A percentile compares a stretch with the other conserved stretches of the same genome.
Conservation (phyloP, 1,139 yeast species). For the Nakaseomyces sp. region DNA sequence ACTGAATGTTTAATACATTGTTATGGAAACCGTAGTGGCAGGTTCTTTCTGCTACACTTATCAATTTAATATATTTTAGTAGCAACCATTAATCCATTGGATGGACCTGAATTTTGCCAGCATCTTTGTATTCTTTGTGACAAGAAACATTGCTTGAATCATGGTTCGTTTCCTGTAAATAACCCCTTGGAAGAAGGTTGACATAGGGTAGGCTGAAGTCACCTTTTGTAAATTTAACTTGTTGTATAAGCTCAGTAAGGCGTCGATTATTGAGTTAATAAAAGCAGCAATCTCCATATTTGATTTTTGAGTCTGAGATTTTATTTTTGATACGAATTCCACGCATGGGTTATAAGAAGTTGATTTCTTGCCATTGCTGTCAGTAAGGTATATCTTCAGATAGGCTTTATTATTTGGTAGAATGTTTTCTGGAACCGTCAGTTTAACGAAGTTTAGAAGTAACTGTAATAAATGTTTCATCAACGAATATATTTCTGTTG, state of each 20-base stretch:
- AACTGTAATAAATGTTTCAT: neutral
- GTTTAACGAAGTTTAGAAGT: neutral
- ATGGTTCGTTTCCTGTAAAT: constrained; percentile 9
- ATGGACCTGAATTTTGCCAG: constrained; percentile 15
- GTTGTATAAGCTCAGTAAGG: neutral
- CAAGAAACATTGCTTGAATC: constrained; percentile 16
- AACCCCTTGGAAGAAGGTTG: neutral
- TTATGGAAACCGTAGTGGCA: too few relatives aligned
- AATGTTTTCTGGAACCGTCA: neutral
- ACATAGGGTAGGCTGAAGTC: neutral
- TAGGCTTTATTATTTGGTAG: neutral
- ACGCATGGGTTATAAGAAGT: neutral
- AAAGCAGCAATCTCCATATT: constrained; percentile 7
- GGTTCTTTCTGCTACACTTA: too few relatives aligned
- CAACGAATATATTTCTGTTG: neutral
- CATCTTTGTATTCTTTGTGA: constrained; percentile 15
- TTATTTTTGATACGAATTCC: neutral
- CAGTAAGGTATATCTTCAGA: neutral
- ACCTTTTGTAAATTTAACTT: neutral
- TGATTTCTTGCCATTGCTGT: neutral
- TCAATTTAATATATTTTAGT: too few relatives aligned
- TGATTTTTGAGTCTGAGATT: constrained; percentile 7
- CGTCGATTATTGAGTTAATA: neutral
- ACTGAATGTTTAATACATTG: too few relatives aligned
- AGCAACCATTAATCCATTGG: too few relatives aligned